A percentile compares a stretch with the other conserved stretches of the same genome.
Conservation (phyloP, 2,329 filamentous ascomycete species). For the Cyphellophora europaea region DNA sequence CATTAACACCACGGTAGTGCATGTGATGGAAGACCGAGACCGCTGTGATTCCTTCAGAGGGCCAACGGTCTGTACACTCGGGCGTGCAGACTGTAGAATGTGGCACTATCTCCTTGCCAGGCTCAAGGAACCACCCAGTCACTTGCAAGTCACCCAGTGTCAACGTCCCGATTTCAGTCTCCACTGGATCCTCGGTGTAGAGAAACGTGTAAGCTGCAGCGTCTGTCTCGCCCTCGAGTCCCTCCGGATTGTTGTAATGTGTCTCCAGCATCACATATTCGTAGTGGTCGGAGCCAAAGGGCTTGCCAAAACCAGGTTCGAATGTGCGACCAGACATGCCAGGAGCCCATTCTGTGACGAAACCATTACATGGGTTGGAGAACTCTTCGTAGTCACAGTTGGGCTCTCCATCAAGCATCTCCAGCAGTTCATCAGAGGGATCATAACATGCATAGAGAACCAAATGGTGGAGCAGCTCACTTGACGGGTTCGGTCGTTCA, state of each 20-base stretch:
- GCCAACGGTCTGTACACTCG: conserved; percentile 4
- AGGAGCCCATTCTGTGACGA: conserved; percentile 5
- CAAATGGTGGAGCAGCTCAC: conserved; percentile 4
- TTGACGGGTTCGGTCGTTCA: conserved; percentile 4
- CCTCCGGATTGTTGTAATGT: conserved; percentile 5
- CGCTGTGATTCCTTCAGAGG: conserved; percentile 4
- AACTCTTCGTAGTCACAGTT: conserved; percentile 5
- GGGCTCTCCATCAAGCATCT: conserved; percentile 5
- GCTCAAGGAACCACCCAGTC: conserved; percentile 4
- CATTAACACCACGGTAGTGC: conserved; percentile 5
- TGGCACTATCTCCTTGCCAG: conserved; percentile 4
- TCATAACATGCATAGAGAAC: conserved; percentile 6
- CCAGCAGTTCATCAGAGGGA: conserved; percentile 3
- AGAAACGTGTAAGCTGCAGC: conserved; percentile 4
- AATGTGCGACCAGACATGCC: conserved; percentile 6
- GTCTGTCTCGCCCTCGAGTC: conserved; percentile 4
- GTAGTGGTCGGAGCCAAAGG: conserved; percentile 5
- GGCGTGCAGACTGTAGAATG: conserved; percentile 6
- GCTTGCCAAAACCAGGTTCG: conserved; percentile 5
- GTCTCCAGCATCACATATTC: conserved; percentile 7
- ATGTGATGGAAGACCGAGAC: conserved; percentile 6
- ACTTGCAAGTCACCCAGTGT: conserved; percentile 5
- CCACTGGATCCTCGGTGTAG: conserved; percentile 5
- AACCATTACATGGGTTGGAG: conserved; percentile 5
- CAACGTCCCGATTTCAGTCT: conserved; percentile 5